Evolutionary conservation across 2,329 filamentous ascomycete species (phyloP).

Genomic region (Pseudogymnoascus sp.): DNA sequence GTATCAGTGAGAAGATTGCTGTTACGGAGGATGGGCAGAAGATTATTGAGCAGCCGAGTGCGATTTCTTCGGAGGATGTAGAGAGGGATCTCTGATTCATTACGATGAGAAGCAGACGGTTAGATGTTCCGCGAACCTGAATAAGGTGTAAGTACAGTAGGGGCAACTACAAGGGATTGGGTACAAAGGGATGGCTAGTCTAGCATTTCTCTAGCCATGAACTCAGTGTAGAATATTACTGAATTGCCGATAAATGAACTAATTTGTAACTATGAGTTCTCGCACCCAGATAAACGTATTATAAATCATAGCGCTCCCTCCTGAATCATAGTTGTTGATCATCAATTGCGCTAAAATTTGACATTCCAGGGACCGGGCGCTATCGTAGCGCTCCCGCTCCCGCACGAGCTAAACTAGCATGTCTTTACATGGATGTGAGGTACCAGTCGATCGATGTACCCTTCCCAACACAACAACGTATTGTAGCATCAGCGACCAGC

Average conservation of each 20-base stretch:
- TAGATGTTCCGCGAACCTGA: background rate
- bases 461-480: background rate
- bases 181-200: background rate
- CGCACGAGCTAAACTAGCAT: background rate
- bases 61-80: constrained; percentile 86
- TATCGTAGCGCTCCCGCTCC: background rate
- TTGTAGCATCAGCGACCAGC: background rate
- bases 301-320: background rate
- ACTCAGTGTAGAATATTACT: background rate
- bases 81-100: no score
- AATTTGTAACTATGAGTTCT: background rate
- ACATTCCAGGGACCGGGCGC: background rate
- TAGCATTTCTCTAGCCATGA: background rate
- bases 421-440: background rate
- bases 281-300: background rate
- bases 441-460: background rate
- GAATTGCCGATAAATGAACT: background rate
- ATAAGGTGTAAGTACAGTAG: background rate
- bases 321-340: background rate
- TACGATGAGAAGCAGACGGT: background rate
- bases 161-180: background rate
- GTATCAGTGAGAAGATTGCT: background rate
- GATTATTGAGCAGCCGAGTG: constrained; percentile 33
- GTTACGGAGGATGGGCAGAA: background rate
- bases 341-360: background rate